Evolutionary conservation across 1,284 basidiomycete genomes (phyloP).

Genomic region (Inonotus obliquus): DNA sequence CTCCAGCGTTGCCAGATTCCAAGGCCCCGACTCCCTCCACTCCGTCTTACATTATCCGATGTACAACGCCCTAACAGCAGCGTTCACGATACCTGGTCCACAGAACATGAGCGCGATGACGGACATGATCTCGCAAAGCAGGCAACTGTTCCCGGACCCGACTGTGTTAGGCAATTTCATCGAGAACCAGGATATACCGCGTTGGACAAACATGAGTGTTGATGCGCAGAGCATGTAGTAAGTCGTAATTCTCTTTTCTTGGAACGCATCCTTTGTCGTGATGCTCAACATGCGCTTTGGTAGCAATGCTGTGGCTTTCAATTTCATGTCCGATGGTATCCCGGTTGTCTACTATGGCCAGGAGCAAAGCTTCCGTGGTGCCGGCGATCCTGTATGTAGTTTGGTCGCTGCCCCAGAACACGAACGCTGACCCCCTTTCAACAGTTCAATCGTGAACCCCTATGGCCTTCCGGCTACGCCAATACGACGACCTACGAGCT

Average conservation of each 20-base stretch:
- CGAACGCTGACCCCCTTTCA: not conserved
- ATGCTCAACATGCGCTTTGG: constrained; percentile 15
- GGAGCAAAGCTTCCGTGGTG: constrained; percentile 62
- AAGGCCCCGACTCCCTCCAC: constrained; percentile 52
- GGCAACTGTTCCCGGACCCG: constrained; percentile 44
- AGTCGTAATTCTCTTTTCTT: constrained; percentile 24
- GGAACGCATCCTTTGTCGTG: not conserved
- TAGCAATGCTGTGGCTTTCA: constrained; percentile 65
- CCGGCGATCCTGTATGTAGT: constrained; percentile 51
- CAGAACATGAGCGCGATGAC: constrained; percentile 59
- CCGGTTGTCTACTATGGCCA: constrained; percentile 82
- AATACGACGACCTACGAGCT: constrained; percentile 58
- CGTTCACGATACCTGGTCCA: constrained; percentile 58
- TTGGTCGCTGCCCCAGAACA: not conserved
- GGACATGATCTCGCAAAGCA: constrained; percentile 46
- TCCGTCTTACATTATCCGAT: constrained; percentile 71
- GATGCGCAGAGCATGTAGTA: constrained; percentile 59
- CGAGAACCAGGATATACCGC: constrained; percentile 78
- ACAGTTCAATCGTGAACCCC: constrained; percentile 68
- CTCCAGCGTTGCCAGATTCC: constrained; percentile 34
- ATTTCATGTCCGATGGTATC: constrained; percentile 66
- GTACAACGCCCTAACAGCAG: constrained; percentile 58
- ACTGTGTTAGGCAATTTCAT: constrained; percentile 70
- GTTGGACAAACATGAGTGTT: constrained; percentile 64
- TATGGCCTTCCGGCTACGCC: constrained; percentile 70